phyloP scores from a whole-genome alignment of 495 filamentous ascomycete species.

The Hypoxylon intermedium region DNA sequence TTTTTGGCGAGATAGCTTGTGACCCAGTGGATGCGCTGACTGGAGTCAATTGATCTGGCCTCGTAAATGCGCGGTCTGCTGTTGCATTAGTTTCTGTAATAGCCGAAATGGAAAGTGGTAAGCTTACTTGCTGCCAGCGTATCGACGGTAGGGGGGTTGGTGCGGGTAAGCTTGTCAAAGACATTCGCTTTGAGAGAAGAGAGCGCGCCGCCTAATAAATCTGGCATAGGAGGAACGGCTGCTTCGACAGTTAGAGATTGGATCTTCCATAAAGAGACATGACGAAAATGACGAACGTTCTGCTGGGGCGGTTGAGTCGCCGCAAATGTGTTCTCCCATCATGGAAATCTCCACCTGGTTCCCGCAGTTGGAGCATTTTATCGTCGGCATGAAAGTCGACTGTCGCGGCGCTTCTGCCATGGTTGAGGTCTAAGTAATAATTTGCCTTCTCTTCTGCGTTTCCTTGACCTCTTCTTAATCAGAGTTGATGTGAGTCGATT shows the following conservation, averaged over 20 bases:
- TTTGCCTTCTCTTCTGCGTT: constrained; percentile 27
- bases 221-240: constrained; percentile 51
- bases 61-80: constrained; percentile 68
- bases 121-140: constrained; percentile 64
- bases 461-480: constrained; percentile 23
- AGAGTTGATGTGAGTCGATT: constrained; percentile 3
- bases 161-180: constrained; percentile 51
- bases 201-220: constrained; percentile 38
- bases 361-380: constrained; percentile 94
- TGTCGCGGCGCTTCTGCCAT: constrained; percentile 62
- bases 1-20: constrained; percentile 64
- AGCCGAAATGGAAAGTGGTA: constrained; percentile 1
- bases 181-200: constrained; percentile 36
- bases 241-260: constrained; percentile 32
- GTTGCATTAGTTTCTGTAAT: constrained; percentile 40
- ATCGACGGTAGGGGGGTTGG: constrained; percentile 59
- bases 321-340: constrained; percentile 91
- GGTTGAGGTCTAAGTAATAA: constrained; percentile 16
- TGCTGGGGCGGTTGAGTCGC: constrained; percentile 41
- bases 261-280: neutral
- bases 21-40: constrained; percentile 65
- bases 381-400: constrained; percentile 80
- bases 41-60: constrained; percentile 65
- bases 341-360: constrained; percentile 83
- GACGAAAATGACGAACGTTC: constrained; percentile 47